A percentile compares a stretch with the other conserved stretches of the same genome.
These are phyloP conservation scores for Pseudophaeomoniella oleicola DNA, from an alignment of 2,329 filamentous ascomycete genomes.

Conservation along the genomic window DNA sequence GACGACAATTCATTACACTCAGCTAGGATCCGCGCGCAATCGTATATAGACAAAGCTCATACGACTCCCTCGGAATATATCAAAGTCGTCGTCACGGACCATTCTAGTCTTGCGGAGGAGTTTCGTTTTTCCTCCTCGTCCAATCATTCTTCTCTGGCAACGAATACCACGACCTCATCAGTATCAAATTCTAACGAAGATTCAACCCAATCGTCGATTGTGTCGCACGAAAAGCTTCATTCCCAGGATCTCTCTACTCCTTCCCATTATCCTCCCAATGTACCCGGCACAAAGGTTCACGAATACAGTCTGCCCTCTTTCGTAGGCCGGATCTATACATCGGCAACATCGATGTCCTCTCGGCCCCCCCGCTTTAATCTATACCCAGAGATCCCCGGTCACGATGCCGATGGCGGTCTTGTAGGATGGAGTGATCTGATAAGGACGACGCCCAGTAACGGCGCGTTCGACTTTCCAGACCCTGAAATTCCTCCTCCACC, in stretches of 20 bases:
- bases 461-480: slow-evolving; percentile 19
- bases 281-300: too few species aligned
- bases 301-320: slow-evolving; percentile 27
- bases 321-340: slow-evolving; percentile 20
- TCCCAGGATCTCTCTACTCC: too few species aligned
- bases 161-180: background rate
- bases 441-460: slow-evolving; percentile 22
- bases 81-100: slow-evolving; percentile 25
- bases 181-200: slow-evolving; percentile 4
- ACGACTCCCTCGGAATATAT: slow-evolving; percentile 26
- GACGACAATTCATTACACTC: slow-evolving; percentile 28
- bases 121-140: too few species aligned
- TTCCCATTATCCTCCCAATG: too few species aligned
- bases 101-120: slow-evolving; percentile 23
- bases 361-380: slow-evolving; percentile 22
- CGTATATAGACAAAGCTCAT: slow-evolving; percentile 26
- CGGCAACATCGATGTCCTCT: slow-evolving; percentile 2
- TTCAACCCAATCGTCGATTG: slow-evolving; percentile 15
- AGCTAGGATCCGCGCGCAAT: slow-evolving; percentile 28
- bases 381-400: slow-evolving; percentile 24
- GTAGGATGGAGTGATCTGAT: slow-evolving; percentile 29
- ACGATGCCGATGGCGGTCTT: slow-evolving; percentile 28
- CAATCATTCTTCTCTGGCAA: background rate
- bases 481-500: slow-evolving; percentile 18
- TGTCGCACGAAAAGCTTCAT: too few species aligned